Evolutionary conservation across 805 yeast species (phyloP).

Genomic region (Zygoascus bituminiphila): DNA sequence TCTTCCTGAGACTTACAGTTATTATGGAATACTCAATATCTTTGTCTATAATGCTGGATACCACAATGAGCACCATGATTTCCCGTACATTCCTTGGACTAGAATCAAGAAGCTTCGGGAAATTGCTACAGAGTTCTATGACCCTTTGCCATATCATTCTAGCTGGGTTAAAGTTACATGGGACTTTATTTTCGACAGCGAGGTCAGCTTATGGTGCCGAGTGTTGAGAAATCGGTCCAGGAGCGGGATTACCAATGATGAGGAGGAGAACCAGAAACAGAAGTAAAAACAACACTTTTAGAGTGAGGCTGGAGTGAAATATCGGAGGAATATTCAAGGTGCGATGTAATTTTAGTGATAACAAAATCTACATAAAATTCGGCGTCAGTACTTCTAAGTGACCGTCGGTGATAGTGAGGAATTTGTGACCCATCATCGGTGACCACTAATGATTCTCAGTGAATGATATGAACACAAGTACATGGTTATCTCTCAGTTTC

Average conservation of each 20-base stretch:
- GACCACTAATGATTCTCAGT: too few relatives aligned
- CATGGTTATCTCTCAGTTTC: too few relatives aligned
- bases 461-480: too few relatives aligned
- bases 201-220: slow-evolving; percentile 69
- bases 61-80: slow-evolving; percentile 93
- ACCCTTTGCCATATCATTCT: slow-evolving; percentile 63
- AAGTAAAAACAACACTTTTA: background rate
- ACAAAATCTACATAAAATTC: too few relatives aligned
- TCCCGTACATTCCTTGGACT: slow-evolving; percentile 91
- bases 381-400: too few relatives aligned
- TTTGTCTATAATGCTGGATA: slow-evolving; percentile 91
- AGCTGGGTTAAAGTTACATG: slow-evolving; percentile 74
- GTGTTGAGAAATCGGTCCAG: slow-evolving; percentile 46
- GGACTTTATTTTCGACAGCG: slow-evolving; percentile 60
- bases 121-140: slow-evolving; percentile 75
- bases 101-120: slow-evolving; percentile 53
- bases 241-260: background rate
- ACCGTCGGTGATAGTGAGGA: too few relatives aligned
- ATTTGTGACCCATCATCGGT: too few relatives aligned
- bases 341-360: too few relatives aligned
- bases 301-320: too few relatives aligned
- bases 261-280: background rate
- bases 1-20: slow-evolving; percentile 73
- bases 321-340: too few relatives aligned
- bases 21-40: slow-evolving; percentile 70